These are phyloP conservation scores for Triticum turgidum DNA, from an alignment of 176 grass and related monocot genomes.

Conservation along the genomic window DNA sequence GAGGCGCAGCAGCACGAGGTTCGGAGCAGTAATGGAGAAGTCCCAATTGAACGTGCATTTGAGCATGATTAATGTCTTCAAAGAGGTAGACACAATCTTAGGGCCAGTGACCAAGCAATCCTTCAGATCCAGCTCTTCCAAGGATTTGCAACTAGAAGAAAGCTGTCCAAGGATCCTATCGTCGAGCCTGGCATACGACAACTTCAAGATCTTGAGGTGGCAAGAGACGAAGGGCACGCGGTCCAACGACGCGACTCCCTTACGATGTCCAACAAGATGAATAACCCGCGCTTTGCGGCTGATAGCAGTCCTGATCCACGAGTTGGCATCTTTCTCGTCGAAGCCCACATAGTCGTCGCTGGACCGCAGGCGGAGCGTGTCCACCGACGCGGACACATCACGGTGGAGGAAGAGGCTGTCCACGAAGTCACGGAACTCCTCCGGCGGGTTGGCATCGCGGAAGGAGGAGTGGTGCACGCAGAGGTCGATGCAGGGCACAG, in stretches of 20 bases:
- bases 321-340: background rate
- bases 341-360: background rate
- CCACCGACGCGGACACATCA: background rate
- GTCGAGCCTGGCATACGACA: background rate
- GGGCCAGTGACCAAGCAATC: background rate
- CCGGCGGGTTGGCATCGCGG: background rate
- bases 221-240: background rate
- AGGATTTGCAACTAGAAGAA: slow-evolving; percentile 13
- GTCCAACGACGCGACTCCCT: background rate
- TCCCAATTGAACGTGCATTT: background rate
- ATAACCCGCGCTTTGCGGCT: background rate
- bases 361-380: slow-evolving; percentile 2
- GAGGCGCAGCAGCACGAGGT: slow-evolving; percentile 2
- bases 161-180: background rate
- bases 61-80: slow-evolving; percentile 21
- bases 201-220: slow-evolving; percentile 29
- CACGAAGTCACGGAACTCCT: slow-evolving; percentile 3
- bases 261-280: slow-evolving; percentile 13
- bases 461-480: background rate
- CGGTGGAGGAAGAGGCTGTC: slow-evolving; percentile 4
- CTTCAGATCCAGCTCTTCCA: slow-evolving; percentile 34
- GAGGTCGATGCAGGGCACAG: slow-evolving; percentile 16
- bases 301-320: slow-evolving; percentile 16
- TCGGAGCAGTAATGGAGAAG: background rate
- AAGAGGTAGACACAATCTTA: background rate